These are phyloP conservation scores for Mrakia frigida DNA, from an alignment of 768 basidiomycete species.

Conservation along the genomic window DNA sequence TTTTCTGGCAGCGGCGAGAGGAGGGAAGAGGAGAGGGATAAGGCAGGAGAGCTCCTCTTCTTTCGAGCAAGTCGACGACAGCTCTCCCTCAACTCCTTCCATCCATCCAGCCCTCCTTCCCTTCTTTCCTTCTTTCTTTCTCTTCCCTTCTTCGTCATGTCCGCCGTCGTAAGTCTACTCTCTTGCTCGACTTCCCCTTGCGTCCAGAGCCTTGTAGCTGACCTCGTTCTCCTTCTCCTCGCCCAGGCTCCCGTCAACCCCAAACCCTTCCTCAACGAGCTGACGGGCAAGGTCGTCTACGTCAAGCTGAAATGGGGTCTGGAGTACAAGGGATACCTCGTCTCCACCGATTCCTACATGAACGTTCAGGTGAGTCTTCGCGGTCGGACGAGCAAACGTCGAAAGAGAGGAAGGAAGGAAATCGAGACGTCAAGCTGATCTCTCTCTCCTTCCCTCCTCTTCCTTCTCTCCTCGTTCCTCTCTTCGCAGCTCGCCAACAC, in stretches of 20 bases:
- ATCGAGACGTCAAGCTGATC: constrained; percentile 8
- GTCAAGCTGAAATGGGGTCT: constrained; percentile 98
- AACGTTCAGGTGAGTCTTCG: constrained; percentile 80
- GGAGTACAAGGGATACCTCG: constrained; percentile 97
- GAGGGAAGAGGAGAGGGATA: no score
- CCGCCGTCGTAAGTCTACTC: neutral
- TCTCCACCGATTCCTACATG: constrained; percentile 99
- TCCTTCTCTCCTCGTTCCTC: neutral
- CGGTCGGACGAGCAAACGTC: no score
- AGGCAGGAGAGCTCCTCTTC: no score
- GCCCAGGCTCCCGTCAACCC: constrained; percentile 73
- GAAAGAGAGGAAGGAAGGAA: neutral
- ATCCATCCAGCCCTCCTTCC: neutral
- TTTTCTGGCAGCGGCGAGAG: no score
- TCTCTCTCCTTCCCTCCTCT: neutral
- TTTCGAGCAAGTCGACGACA: no score
- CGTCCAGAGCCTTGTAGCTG: neutral
- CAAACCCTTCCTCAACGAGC: constrained; percentile 96
- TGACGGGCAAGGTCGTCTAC: constrained; percentile 93
- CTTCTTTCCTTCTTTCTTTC: neutral
- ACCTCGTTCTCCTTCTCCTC: neutral
- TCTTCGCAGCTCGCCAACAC: constrained; percentile 83
- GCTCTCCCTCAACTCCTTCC: neutral
- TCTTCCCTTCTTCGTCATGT: neutral
- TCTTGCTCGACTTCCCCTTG: neutral